Evolutionary conservation across 257 asterid genomes (phyloP).

Genomic region (Henckelia pumila): DNA sequence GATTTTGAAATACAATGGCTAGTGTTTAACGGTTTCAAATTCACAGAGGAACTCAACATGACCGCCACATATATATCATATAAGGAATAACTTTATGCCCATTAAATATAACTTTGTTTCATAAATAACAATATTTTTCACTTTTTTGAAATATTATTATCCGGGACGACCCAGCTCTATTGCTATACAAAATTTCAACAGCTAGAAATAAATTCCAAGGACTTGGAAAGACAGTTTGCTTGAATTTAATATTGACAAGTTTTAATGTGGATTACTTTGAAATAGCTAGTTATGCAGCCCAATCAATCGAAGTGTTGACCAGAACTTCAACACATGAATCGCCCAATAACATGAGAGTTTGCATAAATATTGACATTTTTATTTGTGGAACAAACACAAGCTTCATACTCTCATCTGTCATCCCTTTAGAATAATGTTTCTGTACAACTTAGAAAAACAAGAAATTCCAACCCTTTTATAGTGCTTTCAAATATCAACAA

Average conservation of each 20-base stretch:
- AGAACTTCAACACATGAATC: neutral
- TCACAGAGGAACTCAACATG: neutral
- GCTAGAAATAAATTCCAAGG: neutral
- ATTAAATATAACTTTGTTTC: neutral
- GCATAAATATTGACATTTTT: neutral
- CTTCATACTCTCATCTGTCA: neutral
- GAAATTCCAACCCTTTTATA: neutral
- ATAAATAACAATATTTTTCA: too few relatives aligned
- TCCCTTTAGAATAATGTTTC: neutral
- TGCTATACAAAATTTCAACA: neutral
- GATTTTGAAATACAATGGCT: neutral
- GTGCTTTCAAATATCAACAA: neutral
- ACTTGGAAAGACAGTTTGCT: too few relatives aligned
- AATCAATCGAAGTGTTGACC: neutral
- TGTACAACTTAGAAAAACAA: slow-evolving; percentile 5
- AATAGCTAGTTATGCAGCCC: neutral
- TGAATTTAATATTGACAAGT: neutral
- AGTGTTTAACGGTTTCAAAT: neutral
- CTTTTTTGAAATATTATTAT: too few relatives aligned
- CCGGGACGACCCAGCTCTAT: neutral
- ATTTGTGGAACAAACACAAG: neutral
- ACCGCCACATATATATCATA: neutral
- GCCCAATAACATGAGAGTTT: neutral
- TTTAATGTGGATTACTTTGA: neutral
- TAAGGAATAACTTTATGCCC: neutral